phyloP scores from a whole-genome alignment of 2,329 filamentous ascomycete genomes.

The Eurotiales sp. region DNA sequence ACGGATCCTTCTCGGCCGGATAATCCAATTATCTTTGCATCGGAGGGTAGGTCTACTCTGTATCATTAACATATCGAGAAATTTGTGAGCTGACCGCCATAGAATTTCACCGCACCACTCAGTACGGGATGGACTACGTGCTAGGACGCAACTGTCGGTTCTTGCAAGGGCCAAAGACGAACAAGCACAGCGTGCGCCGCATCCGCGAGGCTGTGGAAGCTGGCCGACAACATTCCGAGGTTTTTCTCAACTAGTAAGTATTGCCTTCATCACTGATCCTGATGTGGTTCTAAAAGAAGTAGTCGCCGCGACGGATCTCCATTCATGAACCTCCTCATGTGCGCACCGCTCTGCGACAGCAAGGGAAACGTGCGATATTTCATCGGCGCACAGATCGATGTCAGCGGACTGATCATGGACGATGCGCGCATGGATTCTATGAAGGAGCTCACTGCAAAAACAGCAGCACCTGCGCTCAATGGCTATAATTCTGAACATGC shows the following conservation, averaged over 20 bases:
- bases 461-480: constrained; percentile 26
- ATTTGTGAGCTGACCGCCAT: neutral
- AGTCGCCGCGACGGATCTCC: constrained; percentile 70
- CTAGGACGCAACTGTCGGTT: constrained; percentile 76
- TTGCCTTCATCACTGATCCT: neutral
- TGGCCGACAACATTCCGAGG: constrained; percentile 68
- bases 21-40: constrained; percentile 74
- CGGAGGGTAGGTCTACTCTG: constrained; percentile 54
- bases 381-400: constrained; percentile 69
- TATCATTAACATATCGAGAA: neutral
- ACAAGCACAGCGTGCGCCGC: constrained; percentile 58
- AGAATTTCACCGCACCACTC: constrained; percentile 72
- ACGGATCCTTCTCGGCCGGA: constrained; percentile 70
- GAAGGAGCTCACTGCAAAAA: constrained; percentile 41
- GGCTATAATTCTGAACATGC: neutral
- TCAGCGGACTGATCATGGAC: constrained; percentile 65
- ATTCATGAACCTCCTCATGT: constrained; percentile 74
- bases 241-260: constrained; percentile 69
- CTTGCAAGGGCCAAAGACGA: constrained; percentile 70
- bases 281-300: constrained; percentile 7
- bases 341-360: constrained; percentile 67
- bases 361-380: constrained; percentile 64
- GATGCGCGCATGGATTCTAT: constrained; percentile 63
- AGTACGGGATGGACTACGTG: constrained; percentile 69
- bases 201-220: constrained; percentile 58